Base-by-base conservation (phyloP, 768 basidiomycete genomes). In the Cyclocybe cylindracea region DNA sequence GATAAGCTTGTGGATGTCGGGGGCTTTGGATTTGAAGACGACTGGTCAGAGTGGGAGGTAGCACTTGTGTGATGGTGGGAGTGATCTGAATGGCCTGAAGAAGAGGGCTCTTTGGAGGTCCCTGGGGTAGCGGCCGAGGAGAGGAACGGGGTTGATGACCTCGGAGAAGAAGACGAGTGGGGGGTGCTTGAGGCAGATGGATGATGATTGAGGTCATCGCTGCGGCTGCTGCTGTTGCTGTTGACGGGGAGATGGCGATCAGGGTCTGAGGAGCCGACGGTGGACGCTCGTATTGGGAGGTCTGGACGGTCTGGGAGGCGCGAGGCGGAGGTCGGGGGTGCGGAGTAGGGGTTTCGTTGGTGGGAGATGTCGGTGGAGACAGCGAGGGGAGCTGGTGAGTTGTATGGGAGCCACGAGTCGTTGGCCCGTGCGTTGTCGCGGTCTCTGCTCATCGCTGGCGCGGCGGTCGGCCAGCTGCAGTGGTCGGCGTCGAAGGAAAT, bases 191-290 rank as follows among this genome's bases (percentile, higher is more conserved):
- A 62, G 34, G 66, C 61, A 24, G 65, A 58, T 41, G 68, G 47
- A 34, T 46, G 61, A 66, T 89, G 88, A 67, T 82, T 86, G 46
- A 89, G 72, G 71, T 89, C 89, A 61, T 87, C 81, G 70, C 88
- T 91, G 48, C 79, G 84, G 52, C 86, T 60, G 51, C 58, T 53
- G 32, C 44, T 60, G 51, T 58, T 53, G 32, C 44, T 38, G 59
- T 67, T 67, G 65, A 69, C 57, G 48, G 72, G 61, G 63, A 77
- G 72, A 63, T 73, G 76, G 61, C 78, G 77, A 70, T 80, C 75
- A 46, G 78, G 74, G 68, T 85, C 82, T 48, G 83, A 62, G 34
- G 78, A 71, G 53, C 78, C 75, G 50, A 83, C 63, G 10, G 87
- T 89, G 49, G 86, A 85, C 5, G 87, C 80, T 72, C 87, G 80